Conservation (phyloP, 192 early-diverging fungal species). For the Rhizophagus prolifer region DNA sequence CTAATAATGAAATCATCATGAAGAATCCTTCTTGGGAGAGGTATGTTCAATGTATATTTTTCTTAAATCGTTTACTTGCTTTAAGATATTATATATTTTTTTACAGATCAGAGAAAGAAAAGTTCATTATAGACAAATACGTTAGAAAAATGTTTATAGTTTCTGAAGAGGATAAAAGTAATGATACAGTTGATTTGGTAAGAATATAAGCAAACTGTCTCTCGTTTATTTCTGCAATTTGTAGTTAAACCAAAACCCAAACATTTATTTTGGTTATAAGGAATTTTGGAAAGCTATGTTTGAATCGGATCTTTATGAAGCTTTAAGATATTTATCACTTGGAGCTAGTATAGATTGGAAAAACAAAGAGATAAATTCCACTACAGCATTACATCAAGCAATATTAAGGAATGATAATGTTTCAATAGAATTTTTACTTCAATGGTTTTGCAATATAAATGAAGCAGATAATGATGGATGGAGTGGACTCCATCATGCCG, state of each 20-base stretch:
- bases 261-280: slow-evolving; percentile 30
- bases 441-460: slow-evolving; percentile 77
- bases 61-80: no score
- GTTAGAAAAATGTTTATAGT: slow-evolving; percentile 52
- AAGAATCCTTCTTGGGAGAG: slow-evolving; percentile 40
- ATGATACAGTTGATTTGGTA: slow-evolving; percentile 32
- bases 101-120: slow-evolving; percentile 51
- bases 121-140: slow-evolving; percentile 70
- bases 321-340: slow-evolving; percentile 64
- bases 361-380: slow-evolving; percentile 57
- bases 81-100: neutral
- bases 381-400: slow-evolving; percentile 66
- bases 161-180: slow-evolving; percentile 35
- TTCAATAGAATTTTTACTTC: slow-evolving; percentile 75
- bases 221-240: no score
- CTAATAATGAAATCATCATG: slow-evolving; percentile 42
- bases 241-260: neutral
- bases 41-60: neutral
- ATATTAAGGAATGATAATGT: slow-evolving; percentile 63
- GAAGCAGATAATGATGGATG: slow-evolving; percentile 61
- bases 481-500: slow-evolving; percentile 73
- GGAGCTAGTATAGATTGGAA: slow-evolving; percentile 72
- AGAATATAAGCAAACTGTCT: neutral
- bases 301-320: slow-evolving; percentile 54
- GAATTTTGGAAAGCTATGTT: slow-evolving; percentile 60